Conservation (phyloP, 2,329 filamentous ascomycete genomes). For the Fusarium haematococcum region DNA sequence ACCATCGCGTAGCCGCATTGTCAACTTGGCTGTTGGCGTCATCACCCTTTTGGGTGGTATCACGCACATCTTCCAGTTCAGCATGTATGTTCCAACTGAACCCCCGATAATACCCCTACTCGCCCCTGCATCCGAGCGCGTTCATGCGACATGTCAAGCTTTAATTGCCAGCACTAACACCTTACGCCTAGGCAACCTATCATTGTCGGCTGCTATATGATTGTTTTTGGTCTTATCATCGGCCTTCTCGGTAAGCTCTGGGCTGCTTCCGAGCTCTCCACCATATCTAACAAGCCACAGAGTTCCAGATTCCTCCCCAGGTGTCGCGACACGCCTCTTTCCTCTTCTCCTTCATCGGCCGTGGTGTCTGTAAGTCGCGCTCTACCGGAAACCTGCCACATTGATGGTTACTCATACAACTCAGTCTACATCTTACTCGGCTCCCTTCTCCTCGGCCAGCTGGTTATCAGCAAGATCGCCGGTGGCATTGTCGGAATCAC, state of each 20-base stretch:
- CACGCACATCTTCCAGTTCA: constrained; percentile 73
- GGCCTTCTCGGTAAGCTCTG: constrained; percentile 69
- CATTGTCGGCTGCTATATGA: constrained; percentile 87
- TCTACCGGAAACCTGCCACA: rapidly evolving
- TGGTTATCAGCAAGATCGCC: constrained; percentile 77
- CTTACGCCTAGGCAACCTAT: constrained; percentile 56
- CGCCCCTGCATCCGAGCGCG: background rate
- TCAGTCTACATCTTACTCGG: constrained; percentile 97
- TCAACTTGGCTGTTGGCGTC: constrained; percentile 89
- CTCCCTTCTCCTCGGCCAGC: constrained; percentile 79
- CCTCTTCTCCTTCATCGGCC: constrained; percentile 96
- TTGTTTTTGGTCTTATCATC: constrained; percentile 87
- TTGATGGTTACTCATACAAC: constrained; percentile 2
- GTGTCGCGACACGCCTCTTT: constrained; percentile 95
- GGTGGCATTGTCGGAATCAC: constrained; percentile 82
- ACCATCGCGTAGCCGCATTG: constrained; percentile 78
- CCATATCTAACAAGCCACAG: constrained; percentile 55
- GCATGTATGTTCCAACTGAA: constrained; percentile 63
- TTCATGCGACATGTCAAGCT: background rate
- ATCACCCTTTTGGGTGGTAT: constrained; percentile 90
- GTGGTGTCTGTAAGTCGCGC: constrained; percentile 84
- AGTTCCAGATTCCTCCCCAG: constrained; percentile 96
- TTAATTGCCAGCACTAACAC: constrained; percentile 27
- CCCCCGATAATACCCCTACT: background rate
- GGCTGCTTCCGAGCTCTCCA: background rate